Conservation (phyloP, 208 protist species). For the Trypanosoma vivax region DNA sequence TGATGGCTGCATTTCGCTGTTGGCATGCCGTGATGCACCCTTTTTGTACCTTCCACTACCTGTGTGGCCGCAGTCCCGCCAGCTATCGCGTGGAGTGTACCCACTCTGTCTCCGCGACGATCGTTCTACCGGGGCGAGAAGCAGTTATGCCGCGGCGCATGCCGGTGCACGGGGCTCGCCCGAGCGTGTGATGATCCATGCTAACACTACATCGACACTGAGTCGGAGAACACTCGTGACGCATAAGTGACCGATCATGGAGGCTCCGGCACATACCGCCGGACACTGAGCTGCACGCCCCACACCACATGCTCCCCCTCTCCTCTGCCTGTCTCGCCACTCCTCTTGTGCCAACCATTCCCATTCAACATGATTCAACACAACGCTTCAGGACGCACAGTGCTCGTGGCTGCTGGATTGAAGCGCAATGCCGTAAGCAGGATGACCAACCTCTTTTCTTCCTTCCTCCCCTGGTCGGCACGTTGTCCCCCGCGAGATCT, state of each 20-base stretch:
- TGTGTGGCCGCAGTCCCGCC: slow-evolving; percentile 19
- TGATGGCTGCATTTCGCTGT: slow-evolving; percentile 13
- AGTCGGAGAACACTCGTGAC: slow-evolving; percentile 20
- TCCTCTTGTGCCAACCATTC: neutral
- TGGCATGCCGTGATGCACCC: too few species aligned
- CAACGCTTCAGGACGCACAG: slow-evolving; percentile 27
- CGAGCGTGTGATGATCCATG: slow-evolving; percentile 19
- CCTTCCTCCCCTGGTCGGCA: too few species aligned
- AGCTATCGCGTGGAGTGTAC: slow-evolving; percentile 40
- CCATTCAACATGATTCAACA: slow-evolving; percentile 10
- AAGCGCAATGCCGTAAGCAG: slow-evolving; percentile 45
- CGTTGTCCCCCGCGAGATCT: neutral
- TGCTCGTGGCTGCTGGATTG: slow-evolving; percentile 31
- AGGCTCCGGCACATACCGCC: slow-evolving; percentile 6
- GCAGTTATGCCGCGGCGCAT: too few species aligned
- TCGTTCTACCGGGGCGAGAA: slow-evolving; percentile 39
- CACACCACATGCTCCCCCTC: too few species aligned
- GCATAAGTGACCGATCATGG: slow-evolving; percentile 20
- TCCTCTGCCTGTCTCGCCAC: neutral
- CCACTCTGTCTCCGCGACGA: slow-evolving; percentile 24
- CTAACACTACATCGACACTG: slow-evolving; percentile 28
- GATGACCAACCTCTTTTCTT: slow-evolving; percentile 16
- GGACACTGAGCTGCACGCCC: too few species aligned
- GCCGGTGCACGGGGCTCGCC: too few species aligned
- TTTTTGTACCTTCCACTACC: too few species aligned